These are phyloP conservation scores for Brassica nigra DNA, from an alignment of 345 rosid genomes.

Conservation along the genomic window DNA sequence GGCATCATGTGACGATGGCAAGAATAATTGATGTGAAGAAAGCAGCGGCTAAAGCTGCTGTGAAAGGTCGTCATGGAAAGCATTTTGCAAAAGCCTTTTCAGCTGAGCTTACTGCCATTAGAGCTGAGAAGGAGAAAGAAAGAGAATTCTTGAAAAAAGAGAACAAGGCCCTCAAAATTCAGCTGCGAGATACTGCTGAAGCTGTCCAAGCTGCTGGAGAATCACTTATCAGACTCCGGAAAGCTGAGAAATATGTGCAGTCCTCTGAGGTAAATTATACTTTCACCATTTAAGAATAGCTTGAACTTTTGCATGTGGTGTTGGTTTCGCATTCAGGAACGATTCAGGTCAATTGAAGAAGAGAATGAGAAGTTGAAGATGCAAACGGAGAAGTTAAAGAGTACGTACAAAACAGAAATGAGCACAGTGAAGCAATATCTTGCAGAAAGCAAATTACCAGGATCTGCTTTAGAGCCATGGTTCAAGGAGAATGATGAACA, in stretches of 20 bases:
- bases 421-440: slow-evolving; percentile 87
- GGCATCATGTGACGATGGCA: slow-evolving; percentile 72
- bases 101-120: slow-evolving; percentile 70
- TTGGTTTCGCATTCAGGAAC: slow-evolving; percentile 50
- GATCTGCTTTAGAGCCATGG: slow-evolving; percentile 61
- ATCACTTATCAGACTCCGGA: slow-evolving; percentile 75
- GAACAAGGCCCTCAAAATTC: slow-evolving; percentile 46
- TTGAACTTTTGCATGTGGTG: too few species aligned
- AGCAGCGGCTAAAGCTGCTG: slow-evolving; percentile 83
- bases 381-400: slow-evolving; percentile 73
- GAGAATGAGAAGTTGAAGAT: slow-evolving; percentile 80
- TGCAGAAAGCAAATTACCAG: slow-evolving; percentile 84
- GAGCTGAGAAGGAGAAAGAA: slow-evolving; percentile 85
- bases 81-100: slow-evolving; percentile 73
- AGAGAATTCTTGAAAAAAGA: slow-evolving; percentile 43
- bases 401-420: slow-evolving; percentile 86
- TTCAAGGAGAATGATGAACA: slow-evolving; percentile 30
- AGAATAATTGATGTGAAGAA: slow-evolving; percentile 38
- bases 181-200: too few species aligned
- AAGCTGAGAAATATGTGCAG: slow-evolving; percentile 80
- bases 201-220: slow-evolving; percentile 73
- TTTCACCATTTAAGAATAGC: neutral
- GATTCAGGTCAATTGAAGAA: slow-evolving; percentile 47
- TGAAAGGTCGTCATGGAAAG: slow-evolving; percentile 64
- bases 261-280: slow-evolving; percentile 59